Conservation (phyloP, 768 basidiomycete species). For the Mycena maculata region DNA sequence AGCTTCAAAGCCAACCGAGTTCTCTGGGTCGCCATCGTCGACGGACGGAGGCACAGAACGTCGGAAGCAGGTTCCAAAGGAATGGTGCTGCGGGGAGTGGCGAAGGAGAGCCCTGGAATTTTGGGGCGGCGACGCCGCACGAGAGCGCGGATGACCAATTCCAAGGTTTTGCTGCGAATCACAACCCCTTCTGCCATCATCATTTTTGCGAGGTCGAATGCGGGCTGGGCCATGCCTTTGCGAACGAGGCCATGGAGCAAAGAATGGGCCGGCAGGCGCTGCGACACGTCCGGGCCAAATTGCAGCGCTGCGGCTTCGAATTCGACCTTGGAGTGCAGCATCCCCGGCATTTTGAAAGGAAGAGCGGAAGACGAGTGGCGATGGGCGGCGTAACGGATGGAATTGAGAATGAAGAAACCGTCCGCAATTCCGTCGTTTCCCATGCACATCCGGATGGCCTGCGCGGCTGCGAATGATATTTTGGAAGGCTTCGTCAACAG, state of each 20-base stretch:
- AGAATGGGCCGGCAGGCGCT: slow-evolving; percentile 70
- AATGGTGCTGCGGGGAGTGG: slow-evolving; percentile 23
- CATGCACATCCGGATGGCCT: slow-evolving; percentile 63
- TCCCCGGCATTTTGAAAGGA: slow-evolving; percentile 33
- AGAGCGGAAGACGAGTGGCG: slow-evolving; percentile 31
- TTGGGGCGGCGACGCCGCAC: slow-evolving; percentile 30
- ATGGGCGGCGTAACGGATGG: slow-evolving; percentile 58
- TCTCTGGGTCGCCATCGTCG: slow-evolving; percentile 50
- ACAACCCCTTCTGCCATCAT: slow-evolving; percentile 67
- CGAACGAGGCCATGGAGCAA: slow-evolving; percentile 76
- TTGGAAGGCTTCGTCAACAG: slow-evolving; percentile 29
- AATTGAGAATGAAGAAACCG: slow-evolving; percentile 69
- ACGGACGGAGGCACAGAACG: slow-evolving; percentile 45
- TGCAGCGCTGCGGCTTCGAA: slow-evolving; percentile 56
- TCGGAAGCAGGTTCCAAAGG: slow-evolving; percentile 36
- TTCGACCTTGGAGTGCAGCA: slow-evolving; percentile 29
- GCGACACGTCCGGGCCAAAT: slow-evolving; percentile 64
- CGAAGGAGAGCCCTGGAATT: slow-evolving; percentile 21
- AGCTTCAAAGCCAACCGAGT: slow-evolving; percentile 66
- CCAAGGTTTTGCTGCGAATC: slow-evolving; percentile 62
- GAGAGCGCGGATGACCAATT: slow-evolving; percentile 52
- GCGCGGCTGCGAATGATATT: slow-evolving; percentile 52
- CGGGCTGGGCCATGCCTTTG: slow-evolving; percentile 58
- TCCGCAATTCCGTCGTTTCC: slow-evolving; percentile 56
- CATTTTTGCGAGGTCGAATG: slow-evolving; percentile 57